Evolutionary conservation across 179 eudicot species (phyloP).

Genomic region (Patellifolia procumbens): DNA sequence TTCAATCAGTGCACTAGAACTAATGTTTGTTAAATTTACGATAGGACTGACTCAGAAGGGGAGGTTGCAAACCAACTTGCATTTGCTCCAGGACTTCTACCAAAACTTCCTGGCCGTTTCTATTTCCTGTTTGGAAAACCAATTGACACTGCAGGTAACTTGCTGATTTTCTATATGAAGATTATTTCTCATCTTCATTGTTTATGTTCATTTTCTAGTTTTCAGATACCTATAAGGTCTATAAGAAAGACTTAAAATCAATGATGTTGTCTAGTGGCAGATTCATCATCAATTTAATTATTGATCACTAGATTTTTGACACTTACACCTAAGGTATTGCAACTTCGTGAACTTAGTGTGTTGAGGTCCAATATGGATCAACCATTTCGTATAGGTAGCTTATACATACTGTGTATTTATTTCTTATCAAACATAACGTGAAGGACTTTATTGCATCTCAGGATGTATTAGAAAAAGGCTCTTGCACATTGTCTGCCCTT

Average conservation of each 20-base stretch:
- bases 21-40: not conserved
- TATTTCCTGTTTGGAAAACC: conserved; percentile 70
- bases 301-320: not conserved
- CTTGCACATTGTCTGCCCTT: too few species aligned
- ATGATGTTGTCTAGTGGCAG: not conserved
- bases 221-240: not conserved
- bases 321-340: not conserved
- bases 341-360: not conserved
- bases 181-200: not conserved
- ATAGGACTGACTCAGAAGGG: conserved; percentile 51
- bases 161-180: not conserved
- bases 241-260: not conserved
- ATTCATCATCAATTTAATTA: not conserved
- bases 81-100: conserved; percentile 50
- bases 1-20: not conserved
- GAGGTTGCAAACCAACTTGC: conserved; percentile 59
- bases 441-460: too few species aligned
- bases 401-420: not conserved
- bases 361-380: not conserved
- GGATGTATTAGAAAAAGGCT: too few species aligned
- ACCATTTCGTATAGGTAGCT: not conserved
- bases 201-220: not conserved
- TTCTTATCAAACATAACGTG: too few species aligned
- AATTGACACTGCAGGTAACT: conserved; percentile 60
- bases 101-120: conserved; percentile 76